Evolutionary conservation across 495 filamentous ascomycete species (phyloP), one percentile per base, ranked within the genome.

Genomic region (Hyaloscypha variabilis): DNA sequence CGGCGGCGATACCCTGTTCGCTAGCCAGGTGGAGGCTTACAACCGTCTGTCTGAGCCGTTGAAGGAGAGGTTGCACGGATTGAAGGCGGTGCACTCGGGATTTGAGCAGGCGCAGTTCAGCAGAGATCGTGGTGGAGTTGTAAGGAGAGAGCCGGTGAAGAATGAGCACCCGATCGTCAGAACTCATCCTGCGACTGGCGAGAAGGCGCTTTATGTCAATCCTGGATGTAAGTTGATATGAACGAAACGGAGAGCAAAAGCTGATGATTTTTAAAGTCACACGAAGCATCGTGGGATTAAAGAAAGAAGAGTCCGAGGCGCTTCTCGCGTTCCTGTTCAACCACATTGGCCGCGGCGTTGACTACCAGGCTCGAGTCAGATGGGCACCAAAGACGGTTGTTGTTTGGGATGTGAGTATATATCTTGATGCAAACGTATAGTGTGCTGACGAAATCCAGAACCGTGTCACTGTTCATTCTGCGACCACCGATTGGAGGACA

Each of bases 171-270:
- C 91, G 2, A 68, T 96, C 55, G 79, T 93, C 36, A 80, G 90
- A 17, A 93, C 90, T 3, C 92, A 94, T 72, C 91, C 91, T 0
- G 84, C 74, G 4, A 94, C 91, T 0, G 90, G 93, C 13, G 90
- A 95, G 80, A 96, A 95, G 78, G 90, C 92, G 0, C 77, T 96
- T 8, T 97, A 85, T 65, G 86, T 97, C 53, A 96, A 95, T 72
- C 86, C 87, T 19, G 89, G 93, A 74, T 96, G 91, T 92, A 75
- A 86, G 87, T 81, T 2, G 2, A n/a, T 24, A 4, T 17, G 17
- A 46, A 46, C 11, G 3, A 0, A 17, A 19, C 4, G 13, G 39
- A 46, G 6, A 6, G 23, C n/a, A 54, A 19, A 54, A 54, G 25
- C 51, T 54, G 11, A 26, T n/a, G 13, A 52, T 13, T 63, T n/a